A percentile compares a stretch with the other conserved stretches of the same genome.
phyloP scores from a whole-genome alignment of 768 basidiomycete species.

The Pisolithus marmoratus region DNA sequence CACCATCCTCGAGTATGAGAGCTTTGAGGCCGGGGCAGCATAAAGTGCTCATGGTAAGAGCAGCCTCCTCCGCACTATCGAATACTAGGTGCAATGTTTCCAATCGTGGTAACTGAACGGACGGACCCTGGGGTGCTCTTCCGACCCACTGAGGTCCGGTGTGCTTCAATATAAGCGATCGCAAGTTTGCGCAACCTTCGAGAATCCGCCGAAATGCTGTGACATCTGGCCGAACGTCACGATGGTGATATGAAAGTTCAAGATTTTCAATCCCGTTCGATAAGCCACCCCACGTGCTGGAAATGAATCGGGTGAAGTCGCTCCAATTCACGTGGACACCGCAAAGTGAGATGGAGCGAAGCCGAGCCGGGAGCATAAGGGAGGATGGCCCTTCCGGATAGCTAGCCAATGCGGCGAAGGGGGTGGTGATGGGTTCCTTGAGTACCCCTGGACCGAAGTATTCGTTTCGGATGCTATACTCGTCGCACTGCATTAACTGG shows the following conservation, averaged over 20 bases:
- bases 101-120: conserved; percentile 35
- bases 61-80: conserved; percentile 33
- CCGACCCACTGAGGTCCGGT: conserved; percentile 35
- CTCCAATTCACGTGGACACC: conserved; percentile 57
- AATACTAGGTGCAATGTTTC: conserved; percentile 40
- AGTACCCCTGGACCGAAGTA: conserved; percentile 39
- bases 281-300: conserved; percentile 12
- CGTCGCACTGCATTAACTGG: conserved; percentile 56
- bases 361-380: conserved; percentile 30
- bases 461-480: conserved; percentile 42
- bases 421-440: conserved; percentile 32
- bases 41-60: conserved; percentile 35
- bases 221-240: conserved; percentile 48
- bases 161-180: conserved; percentile 40
- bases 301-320: conserved; percentile 33
- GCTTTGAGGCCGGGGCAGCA: conserved; percentile 33
- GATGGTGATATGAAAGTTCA: conserved; percentile 47
- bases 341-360: conserved; percentile 44
- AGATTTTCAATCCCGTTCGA: conserved; percentile 27
- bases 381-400: not conserved
- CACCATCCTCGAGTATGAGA: conserved; percentile 42
- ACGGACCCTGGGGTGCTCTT: conserved; percentile 17
- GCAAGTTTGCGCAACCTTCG: conserved; percentile 33
- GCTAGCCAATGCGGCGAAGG: conserved; percentile 16
- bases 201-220: conserved; percentile 41